Base-by-base conservation (phyloP, 2,329 filamentous ascomycete species). In the Lachnellula subtilissima region DNA sequence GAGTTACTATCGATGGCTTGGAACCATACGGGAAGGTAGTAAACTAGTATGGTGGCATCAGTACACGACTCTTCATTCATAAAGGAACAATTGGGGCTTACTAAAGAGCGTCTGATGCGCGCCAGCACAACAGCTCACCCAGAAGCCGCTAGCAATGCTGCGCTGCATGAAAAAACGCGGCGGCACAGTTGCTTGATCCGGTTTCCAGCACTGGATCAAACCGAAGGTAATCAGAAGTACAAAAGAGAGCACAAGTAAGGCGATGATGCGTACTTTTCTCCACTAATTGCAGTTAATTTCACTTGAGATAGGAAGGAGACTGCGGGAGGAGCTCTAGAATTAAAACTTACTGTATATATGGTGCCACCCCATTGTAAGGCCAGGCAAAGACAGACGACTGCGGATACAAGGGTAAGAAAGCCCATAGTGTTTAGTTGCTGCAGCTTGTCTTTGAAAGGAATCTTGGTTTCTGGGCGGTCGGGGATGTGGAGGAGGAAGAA, bases 301-400 rank as follows among this genome's bases (percentile, higher is more conserved):
- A 40, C 37, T 15, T 14, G 15, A 15, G 7, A 40, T 40, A 40
- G n/a, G 14, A 40, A 32, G 28, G 9, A 32, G 28, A 28, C 5
- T 28, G 25, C 2, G 25, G 25, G 4, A 2, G 46, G 14, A 36
- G 23, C 19, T 9, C 4, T 25, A 36, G 35, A 15, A 2, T 11
- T 11, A 17, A 15, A 42, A 52, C 50, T 52, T 45, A 52, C 71
- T 52, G 54, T 17, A 50, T 64, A 60, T 0, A 69, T 71, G 5
- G 66, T 61, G 11, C 76, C 76, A 53, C 74, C 76, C 62, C 73
- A 78, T 62, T 78, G 73, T 1, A 78, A 64, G 32, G 74, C 75
- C 3, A 78, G 67, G 40, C 77, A 67, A 56, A 74, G 69, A 61
- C 65, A 61, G 63, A 78, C 59, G 65, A 71, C 63, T 65, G 68